A percentile compares a stretch with the other conserved stretches of the same genome.
Evolutionary conservation across 805 yeast species (phyloP).

Genomic region (Wickerhamomyces tratensis): DNA sequence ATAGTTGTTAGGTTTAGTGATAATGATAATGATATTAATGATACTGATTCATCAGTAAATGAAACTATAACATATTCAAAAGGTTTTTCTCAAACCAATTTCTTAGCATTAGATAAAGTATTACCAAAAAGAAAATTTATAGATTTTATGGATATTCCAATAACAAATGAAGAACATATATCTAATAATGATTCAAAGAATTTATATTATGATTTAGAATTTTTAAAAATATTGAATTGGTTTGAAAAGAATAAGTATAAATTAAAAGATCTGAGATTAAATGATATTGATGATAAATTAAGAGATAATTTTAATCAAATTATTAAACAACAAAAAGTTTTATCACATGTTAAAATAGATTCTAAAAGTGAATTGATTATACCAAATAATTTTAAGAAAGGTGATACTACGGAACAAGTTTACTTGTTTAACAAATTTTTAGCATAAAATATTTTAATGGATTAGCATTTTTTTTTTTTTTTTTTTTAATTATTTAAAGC

Average conservation of each 20-base stretch:
- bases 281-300: slow-evolving; percentile 3
- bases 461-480: no score
- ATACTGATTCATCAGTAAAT: not conserved
- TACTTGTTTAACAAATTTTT: no score
- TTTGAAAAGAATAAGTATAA: slow-evolving; percentile 5
- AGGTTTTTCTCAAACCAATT: slow-evolving; percentile 29
- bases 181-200: not conserved
- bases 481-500: no score
- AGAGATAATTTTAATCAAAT: not conserved
- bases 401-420: no score
- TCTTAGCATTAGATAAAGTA: slow-evolving; percentile 82
- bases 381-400: no score
- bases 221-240: slow-evolving; percentile 12
- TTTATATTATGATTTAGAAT: slow-evolving; percentile 13
- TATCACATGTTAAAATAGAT: not conserved
- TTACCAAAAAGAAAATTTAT: slow-evolving; percentile 53
- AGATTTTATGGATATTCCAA: slow-evolving; percentile 37
- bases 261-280: slow-evolving; percentile 6
- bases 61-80: not conserved
- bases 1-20: slow-evolving; percentile 6
- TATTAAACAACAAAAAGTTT: no score
- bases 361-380: no score
- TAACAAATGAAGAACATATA: slow-evolving; percentile 13
- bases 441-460: no score
- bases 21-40: slow-evolving; percentile 1